Percentiles rank a stretch among this genome's conserved stretches.
phyloP scores from a whole-genome alignment of 305 asterid genomes.

The Fraxinus floribunda region DNA sequence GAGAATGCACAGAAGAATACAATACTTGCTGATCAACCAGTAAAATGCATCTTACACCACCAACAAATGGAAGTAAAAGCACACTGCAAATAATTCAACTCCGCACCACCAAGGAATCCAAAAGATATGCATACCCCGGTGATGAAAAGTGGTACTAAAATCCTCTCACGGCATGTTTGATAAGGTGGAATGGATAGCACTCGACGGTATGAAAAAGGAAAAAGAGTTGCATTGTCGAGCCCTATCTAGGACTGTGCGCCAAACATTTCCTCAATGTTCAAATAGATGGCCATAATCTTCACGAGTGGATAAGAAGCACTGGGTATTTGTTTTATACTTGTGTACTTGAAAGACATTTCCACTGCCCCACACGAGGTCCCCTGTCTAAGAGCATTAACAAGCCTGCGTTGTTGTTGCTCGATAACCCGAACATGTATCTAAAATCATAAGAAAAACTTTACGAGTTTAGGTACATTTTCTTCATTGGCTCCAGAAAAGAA shows the following conservation, averaged over 20 bases:
- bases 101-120: conserved; percentile 29
- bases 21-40: conserved; percentile 29
- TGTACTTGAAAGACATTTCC: conserved; percentile 56
- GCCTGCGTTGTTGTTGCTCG: conserved; percentile 50
- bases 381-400: conserved; percentile 69
- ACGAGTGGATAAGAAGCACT: conserved; percentile 20
- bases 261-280: conserved; percentile 19
- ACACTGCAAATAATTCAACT: conserved; percentile 34
- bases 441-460: conserved; percentile 2
- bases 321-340: conserved; percentile 33
- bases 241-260: not conserved
- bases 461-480: not conserved
- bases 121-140: conserved; percentile 24
- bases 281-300: conserved; percentile 28
- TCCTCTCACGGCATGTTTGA: not conserved
- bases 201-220: not conserved
- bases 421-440: conserved; percentile 78
- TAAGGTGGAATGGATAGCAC: not conserved
- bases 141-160: conserved; percentile 18
- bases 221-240: not conserved
- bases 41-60: conserved; percentile 25
- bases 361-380: conserved; percentile 60
- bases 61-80: conserved; percentile 35
- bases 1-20: conserved; percentile 18
- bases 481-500: not conserved